Conservation (phyloP, 495 filamentous ascomycete species). For the Hapsidospora chrysogenum region DNA sequence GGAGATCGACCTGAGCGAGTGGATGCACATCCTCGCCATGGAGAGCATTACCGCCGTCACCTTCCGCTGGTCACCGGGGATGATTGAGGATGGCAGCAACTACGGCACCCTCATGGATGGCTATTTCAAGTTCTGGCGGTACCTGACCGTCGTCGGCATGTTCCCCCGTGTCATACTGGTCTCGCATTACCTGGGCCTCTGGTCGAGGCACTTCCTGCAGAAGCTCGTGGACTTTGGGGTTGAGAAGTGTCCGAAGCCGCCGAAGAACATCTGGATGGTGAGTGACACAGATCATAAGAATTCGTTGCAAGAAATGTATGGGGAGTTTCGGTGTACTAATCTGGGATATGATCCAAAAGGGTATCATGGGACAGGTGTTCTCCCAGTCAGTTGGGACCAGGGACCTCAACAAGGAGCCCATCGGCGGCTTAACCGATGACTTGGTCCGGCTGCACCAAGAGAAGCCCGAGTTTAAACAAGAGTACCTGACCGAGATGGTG, state of each 20-base stretch:
- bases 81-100: conserved; percentile 15
- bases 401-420: background rate
- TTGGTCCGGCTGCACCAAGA: conserved; percentile 18
- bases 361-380: no score
- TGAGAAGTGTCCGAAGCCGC: no score
- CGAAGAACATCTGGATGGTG: conserved; percentile 11
- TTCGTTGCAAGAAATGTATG: no score
- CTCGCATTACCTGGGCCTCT: conserved; percentile 7
- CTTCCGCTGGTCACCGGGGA: conserved; percentile 20
- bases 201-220: background rate
- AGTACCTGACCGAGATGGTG: conserved; percentile 23
- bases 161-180: conserved; percentile 11
- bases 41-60: conserved; percentile 22
- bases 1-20: conserved; percentile 20
- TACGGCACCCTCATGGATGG: conserved; percentile 17
- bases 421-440: conserved; percentile 16
- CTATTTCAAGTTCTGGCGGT: conserved; percentile 15
- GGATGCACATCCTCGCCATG: conserved; percentile 25
- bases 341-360: no score
- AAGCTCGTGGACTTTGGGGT: no score
- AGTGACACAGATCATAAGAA: no score
- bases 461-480: conserved; percentile 16
- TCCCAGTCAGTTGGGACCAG: no score
- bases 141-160: conserved; percentile 18
- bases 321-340: no score